Base-by-base conservation (phyloP, 257 asterid species). In the Striga asiatica region DNA sequence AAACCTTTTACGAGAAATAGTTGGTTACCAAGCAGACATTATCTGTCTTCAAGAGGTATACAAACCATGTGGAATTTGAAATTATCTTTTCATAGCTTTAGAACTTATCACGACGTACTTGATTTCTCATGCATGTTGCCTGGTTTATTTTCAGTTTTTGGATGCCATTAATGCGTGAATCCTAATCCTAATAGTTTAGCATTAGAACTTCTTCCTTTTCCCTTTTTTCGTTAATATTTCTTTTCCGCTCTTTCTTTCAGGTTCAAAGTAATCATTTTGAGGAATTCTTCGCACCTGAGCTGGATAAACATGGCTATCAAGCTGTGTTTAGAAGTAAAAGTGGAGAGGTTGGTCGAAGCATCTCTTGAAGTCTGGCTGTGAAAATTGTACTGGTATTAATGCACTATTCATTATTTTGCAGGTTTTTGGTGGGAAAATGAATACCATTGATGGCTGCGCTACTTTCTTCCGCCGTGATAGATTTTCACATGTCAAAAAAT, bases 381-480 rank as follows among this genome's bases (percentile, higher is more conserved):
- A 16, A 28, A 46, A 25, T 22, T 11, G 5, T 52, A 60, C 48
- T 56, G 61, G 61, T 61, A 48, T 61, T 71, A 18, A 65, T 34
- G 42, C 25, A 8, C 43, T 20, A 9, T 25, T 54, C 20, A 24
- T 21, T 61, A 22, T 49, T n/a, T 2, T 25, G 74, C 84, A 91
- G 98, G 94, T 74, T 52, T 78, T 77, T 60, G 66, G 64, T 35
- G 86, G 94, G 61, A 86, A 70, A 60, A 72, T 73, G 11, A 71
- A 72, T 61, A 65, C 60, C 17, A 54, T 80, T 56, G 98, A 91
- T 61, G 97, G 98, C 21, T 91, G 98, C 64, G 98, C 98, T 66
- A 91, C 98, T 50, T 91, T 91, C 75, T 91, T 87, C 66, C 96
- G 98, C n/a, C 89, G 95, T 54, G 98, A 91, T 72, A 84, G 88